Evolutionary conservation across 225 moss, liverwort and hornwort genomes (phyloP).

Genomic region (Marchantia polymorpha): DNA sequence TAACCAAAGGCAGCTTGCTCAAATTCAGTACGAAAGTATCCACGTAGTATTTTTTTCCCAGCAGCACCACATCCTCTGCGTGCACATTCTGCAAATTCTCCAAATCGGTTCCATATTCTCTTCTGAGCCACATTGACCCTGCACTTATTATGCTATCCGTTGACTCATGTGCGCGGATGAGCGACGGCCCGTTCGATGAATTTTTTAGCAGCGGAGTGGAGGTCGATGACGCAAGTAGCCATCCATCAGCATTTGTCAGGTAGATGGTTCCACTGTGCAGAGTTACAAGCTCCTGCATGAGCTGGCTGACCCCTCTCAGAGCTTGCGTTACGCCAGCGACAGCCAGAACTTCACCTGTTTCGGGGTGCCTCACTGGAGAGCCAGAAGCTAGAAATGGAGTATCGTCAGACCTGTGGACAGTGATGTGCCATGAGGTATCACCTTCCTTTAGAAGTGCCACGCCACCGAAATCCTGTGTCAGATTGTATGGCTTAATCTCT

Average conservation of each 20-base stretch:
- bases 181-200: slow-evolving; percentile 24
- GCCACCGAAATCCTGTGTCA: slow-evolving; percentile 33
- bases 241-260: slow-evolving; percentile 62
- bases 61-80: slow-evolving; percentile 52
- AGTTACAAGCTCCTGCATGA: slow-evolving; percentile 57
- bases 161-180: slow-evolving; percentile 59
- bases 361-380: slow-evolving; percentile 56
- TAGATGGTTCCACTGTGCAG: slow-evolving; percentile 64
- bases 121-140: slow-evolving; percentile 60
- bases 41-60: slow-evolving; percentile 48
- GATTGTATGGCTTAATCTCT: slow-evolving; percentile 33
- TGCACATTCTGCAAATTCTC: slow-evolving; percentile 45
- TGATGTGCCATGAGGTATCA: slow-evolving; percentile 57
- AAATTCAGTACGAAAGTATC: slow-evolving; percentile 66
- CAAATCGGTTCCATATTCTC: slow-evolving; percentile 42
- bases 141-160: slow-evolving; percentile 61
- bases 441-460: slow-evolving; percentile 35
- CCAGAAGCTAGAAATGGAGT: slow-evolving; percentile 61
- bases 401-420: slow-evolving; percentile 43
- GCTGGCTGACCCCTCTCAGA: slow-evolving; percentile 54
- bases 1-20: slow-evolving; percentile 66
- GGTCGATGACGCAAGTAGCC: slow-evolving; percentile 68
- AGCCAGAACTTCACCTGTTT: slow-evolving; percentile 48
- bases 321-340: slow-evolving; percentile 56
- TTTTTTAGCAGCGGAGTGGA: slow-evolving; percentile 48